Percentiles rank a stretch among this genome's conserved stretches.
These are phyloP conservation scores for Asterionellopsis glacialis DNA, from an alignment of 108 stramenopile genomes.

Conservation along the genomic window DNA sequence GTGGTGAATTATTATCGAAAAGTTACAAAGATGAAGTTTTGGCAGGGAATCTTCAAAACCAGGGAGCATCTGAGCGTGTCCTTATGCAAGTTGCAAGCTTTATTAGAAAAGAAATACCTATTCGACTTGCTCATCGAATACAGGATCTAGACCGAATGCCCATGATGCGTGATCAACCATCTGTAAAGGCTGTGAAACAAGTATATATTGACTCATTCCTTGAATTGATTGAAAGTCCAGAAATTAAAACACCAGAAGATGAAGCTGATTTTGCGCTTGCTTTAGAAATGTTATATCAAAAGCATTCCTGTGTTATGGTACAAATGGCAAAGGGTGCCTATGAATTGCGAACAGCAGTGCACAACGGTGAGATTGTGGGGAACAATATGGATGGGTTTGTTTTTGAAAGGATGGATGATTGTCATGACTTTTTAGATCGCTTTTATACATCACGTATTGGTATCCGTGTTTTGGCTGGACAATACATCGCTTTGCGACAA, in stretches of 20 bases:
- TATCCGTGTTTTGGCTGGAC: slow-evolving; percentile 89
- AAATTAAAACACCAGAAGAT: slow-evolving; percentile 17
- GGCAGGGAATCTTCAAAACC: background rate
- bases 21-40: slow-evolving; percentile 33
- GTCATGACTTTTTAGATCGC: slow-evolving; percentile 80
- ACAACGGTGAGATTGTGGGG: slow-evolving; percentile 8
- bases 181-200: slow-evolving; percentile 45
- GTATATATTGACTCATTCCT: slow-evolving; percentile 65
- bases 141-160: slow-evolving; percentile 63
- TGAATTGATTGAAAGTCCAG: slow-evolving; percentile 33
- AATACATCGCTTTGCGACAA: slow-evolving; percentile 58
- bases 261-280: slow-evolving; percentile 57
- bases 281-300: slow-evolving; percentile 55
- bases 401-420: slow-evolving; percentile 31
- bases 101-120: slow-evolving; percentile 70
- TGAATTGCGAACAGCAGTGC: slow-evolving; percentile 47
- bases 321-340: slow-evolving; percentile 84
- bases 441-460: slow-evolving; percentile 86
- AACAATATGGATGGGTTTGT: slow-evolving; percentile 1
- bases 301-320: slow-evolving; percentile 68
- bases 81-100: slow-evolving; percentile 60
- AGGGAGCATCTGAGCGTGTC: slow-evolving; percentile 12
- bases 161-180: slow-evolving; percentile 34
- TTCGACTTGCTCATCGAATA: slow-evolving; percentile 83
- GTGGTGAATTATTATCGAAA: slow-evolving; percentile 75